Evolutionary conservation across 768 basidiomycete genomes (phyloP), one percentile per base, ranked within the genome.

Genomic region (Serpula lacrymans): DNA sequence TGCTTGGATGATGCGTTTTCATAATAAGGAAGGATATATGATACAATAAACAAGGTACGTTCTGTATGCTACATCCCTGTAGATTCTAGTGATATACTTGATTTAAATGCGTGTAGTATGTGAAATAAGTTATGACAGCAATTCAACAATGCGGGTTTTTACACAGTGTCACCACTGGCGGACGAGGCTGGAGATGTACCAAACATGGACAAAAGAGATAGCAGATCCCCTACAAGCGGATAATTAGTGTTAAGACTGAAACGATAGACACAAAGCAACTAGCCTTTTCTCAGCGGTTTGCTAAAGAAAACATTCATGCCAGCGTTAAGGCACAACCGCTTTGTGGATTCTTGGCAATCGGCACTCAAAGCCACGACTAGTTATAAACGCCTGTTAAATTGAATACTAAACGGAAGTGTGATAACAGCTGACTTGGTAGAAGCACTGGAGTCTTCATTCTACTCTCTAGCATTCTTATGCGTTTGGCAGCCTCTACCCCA

Each of bases 221-320:
- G 57, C 21, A 84, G 55, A 49, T 84, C 81, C 34, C 59, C 81
- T 83, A 42, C 10, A 20, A 18, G 34, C 21, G 11, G 20, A 14
- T 43, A 28, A 34, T 45, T 23, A 42, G 12, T 12, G 24, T 34
- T 21, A 40, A 6, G 18, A 14, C 9, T 20, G 13, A 7, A 18
- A 14, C 18, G 31, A 32, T 3, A 26, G 5, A 17, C 13, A 24
- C 8, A 9, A 14, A 13, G 18, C 31, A 45, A 37, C 64, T 45
- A 44, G 79, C 80, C 64, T 53, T 77, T 80, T 51, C 69, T 77
- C 28, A 86, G 61, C 10, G 85, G 85, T 60, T 88, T 88, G 53
- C 77, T 83, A 48, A 85, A 74, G 57, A 86, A 88, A 3, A 71
- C 68, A 51, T 85, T 84, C 85, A 88, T 88, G 8, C 85, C 85